Percentiles rank a stretch among this genome's conserved stretches.
phyloP scores from a whole-genome alignment of 495 filamentous ascomycete genomes.

The Neurospora terricola region DNA sequence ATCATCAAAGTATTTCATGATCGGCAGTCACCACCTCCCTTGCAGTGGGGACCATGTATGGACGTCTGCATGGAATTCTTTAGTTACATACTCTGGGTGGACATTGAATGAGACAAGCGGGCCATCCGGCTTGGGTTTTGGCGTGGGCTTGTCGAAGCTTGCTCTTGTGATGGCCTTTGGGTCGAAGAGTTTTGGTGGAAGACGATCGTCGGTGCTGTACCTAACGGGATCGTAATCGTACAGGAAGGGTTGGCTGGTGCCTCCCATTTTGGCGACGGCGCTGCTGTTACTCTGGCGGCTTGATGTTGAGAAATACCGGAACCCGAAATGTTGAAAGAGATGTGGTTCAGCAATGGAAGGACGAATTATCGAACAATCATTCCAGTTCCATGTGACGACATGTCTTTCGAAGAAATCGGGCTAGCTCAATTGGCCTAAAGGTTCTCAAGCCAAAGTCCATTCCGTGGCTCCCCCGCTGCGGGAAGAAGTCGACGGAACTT shows the following conservation, averaged over 20 bases:
- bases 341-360: neutral
- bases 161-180: slow-evolving; percentile 73
- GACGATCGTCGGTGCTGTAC: slow-evolving; percentile 31
- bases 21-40: neutral
- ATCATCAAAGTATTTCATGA: neutral
- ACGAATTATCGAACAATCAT: neutral
- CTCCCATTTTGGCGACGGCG: slow-evolving; percentile 38
- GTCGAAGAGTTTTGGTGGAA: slow-evolving; percentile 56
- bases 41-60: neutral
- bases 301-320: neutral
- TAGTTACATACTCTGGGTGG: slow-evolving; percentile 64
- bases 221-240: slow-evolving; percentile 44
- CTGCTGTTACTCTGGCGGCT: neutral
- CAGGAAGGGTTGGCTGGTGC: slow-evolving; percentile 60
- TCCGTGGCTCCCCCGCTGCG: neutral
- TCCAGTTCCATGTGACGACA: neutral
- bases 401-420: neutral
- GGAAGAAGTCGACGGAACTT: neutral
- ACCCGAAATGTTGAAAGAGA: neutral
- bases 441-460: neutral
- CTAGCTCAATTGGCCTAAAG: neutral
- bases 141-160: slow-evolving; percentile 49
- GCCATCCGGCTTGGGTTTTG: slow-evolving; percentile 59
- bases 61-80: slow-evolving; percentile 11
- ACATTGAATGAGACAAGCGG: slow-evolving; percentile 69